These are phyloP conservation scores for Casuarina cunninghamiana DNA, from an alignment of 306 rosid species.

Conservation along the genomic window DNA sequence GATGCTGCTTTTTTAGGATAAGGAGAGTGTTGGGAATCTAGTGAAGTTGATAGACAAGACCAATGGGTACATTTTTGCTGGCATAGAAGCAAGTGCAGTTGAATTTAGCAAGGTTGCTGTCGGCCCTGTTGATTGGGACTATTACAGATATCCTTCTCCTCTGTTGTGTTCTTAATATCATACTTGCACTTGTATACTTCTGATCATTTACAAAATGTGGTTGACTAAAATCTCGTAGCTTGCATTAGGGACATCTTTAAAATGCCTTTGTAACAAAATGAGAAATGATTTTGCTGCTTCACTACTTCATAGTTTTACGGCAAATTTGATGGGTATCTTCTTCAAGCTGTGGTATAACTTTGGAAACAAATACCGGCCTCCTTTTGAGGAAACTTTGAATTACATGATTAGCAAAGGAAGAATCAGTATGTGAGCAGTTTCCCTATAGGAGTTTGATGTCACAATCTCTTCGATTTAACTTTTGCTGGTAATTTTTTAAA, in stretches of 20 bases:
- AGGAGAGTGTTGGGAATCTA: slow-evolving; percentile 87
- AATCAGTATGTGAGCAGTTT: neutral
- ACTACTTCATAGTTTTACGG: neutral
- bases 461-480: neutral
- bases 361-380: neutral
- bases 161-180: slow-evolving; percentile 1
- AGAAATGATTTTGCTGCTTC: slow-evolving; percentile 13
- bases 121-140: slow-evolving; percentile 85
- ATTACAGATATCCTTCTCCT: slow-evolving; percentile 86
- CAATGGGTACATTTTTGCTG: slow-evolving; percentile 90
- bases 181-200: neutral
- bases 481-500: neutral
- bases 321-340: neutral
- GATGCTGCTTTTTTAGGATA: slow-evolving; percentile 64
- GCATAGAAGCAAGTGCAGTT: slow-evolving; percentile 79
- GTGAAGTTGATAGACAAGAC: slow-evolving; percentile 83
- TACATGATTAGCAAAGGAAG: neutral
- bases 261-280: neutral
- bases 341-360: neutral
- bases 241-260: neutral
- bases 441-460: neutral
- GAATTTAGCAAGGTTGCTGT: slow-evolving; percentile 96
- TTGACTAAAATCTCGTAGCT: neutral
- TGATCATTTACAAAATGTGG: neutral
- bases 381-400: neutral